These are phyloP conservation scores for Sechiopsis laciniata DNA, from an alignment of 306 rosid genomes.

Conservation along the genomic window DNA sequence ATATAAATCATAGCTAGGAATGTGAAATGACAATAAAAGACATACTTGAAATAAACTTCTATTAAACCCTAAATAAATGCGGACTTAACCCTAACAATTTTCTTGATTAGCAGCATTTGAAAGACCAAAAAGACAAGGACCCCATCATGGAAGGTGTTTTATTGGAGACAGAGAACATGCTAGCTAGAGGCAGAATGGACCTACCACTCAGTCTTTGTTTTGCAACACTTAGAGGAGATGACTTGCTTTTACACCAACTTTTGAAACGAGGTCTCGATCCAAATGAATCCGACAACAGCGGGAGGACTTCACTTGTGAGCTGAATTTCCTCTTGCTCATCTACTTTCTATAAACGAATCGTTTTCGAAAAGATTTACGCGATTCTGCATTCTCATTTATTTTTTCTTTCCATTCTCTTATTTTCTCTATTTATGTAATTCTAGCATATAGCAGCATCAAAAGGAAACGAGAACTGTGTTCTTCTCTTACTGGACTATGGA, in stretches of 20 bases:
- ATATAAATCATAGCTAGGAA: no score
- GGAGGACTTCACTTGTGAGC: conserved; percentile 78
- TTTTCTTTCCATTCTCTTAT: background rate
- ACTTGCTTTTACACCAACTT: conserved; percentile 62
- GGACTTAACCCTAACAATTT: no score
- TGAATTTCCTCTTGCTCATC: conserved; percentile 1
- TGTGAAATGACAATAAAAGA: no score
- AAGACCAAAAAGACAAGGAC: conserved; percentile 52
- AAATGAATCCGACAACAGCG: conserved; percentile 69
- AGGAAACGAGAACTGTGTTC: conserved; percentile 67
- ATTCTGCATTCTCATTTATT: background rate
- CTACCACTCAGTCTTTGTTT: conserved; percentile 79
- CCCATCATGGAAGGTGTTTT: conserved; percentile 80
- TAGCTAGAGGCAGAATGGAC: conserved; percentile 78
- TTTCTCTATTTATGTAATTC: conserved; percentile 19
- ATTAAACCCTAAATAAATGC: no score
- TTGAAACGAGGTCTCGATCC: conserved; percentile 67
- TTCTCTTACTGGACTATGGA: conserved; percentile 58
- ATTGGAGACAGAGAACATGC: conserved; percentile 74
- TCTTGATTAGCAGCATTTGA: conserved; percentile 56
- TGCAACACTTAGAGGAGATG: conserved; percentile 78
- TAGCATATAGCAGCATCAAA: conserved; percentile 74
- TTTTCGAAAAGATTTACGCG: background rate
- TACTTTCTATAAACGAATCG: background rate
- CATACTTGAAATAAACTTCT: no score